Base-by-base conservation (phyloP, 768 basidiomycete genomes). In the Kwoniella bestiolae region DNA sequence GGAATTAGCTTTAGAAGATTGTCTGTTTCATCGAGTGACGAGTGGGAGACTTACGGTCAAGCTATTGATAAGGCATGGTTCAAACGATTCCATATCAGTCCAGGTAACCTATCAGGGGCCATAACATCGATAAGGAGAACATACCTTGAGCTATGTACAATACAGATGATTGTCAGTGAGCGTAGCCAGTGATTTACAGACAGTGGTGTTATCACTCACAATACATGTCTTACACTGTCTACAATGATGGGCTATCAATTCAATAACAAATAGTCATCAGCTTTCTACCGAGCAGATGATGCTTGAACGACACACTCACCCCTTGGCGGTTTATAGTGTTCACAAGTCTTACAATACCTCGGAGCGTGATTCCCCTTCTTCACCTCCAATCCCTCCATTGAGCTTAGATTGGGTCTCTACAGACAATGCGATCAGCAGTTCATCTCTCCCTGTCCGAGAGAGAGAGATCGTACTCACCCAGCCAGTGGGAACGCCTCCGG, bases 281-380 rank as follows among this genome's bases (percentile, higher is more conserved):
- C 26, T 46, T 16, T 11, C 12, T 2, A 8, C 3, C 7, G n/a
- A 7, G 18, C 1, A 61, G 8, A 14, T 3, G 53, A 5, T 7
- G 26, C 5, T 16, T 28, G 18, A 34, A 12, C 14, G n/a, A 31
- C 11, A 18, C 25, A 73, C 74, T 55, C 52, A 78, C 76, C 65
- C 63, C 92, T 83, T 23, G 91, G 91, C 32, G 92, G 91, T 75
- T 94, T 97, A 80, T 89, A 92, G 64, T 84, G 85, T 67, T 89
- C 84, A 81, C 96, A 99, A 66, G 87, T 89, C 60, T 92, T 86
- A 81, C 96, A 99, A 76, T 87, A 92, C 25, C 96, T 84, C 18
- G 93, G 92, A 0, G 84, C 83, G 2, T 92, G 90, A 0, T 91
- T 94, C 29, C 90, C 82, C 72, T 88, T 91, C 85, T 96, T 97